Evolutionary conservation across 305 asterid species (phyloP).

Genomic region (Petunia hybrid): DNA sequence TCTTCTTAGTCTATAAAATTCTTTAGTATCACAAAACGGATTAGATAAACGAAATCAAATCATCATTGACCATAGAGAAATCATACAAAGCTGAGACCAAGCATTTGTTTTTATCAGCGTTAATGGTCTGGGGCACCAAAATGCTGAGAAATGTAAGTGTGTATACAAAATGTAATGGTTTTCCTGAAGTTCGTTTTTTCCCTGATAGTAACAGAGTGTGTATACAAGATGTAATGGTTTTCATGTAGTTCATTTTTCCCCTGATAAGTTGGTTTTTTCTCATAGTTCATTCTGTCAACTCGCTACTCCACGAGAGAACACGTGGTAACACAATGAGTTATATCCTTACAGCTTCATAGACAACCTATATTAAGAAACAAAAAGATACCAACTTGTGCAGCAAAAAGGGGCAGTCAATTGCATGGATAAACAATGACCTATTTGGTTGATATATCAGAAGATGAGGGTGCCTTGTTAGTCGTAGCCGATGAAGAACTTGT

Average conservation of each 20-base stretch:
- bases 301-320: background rate
- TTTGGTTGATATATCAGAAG: slow-evolving; percentile 42
- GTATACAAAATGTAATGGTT: too few relatives aligned
- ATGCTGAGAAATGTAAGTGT: background rate
- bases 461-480: slow-evolving; percentile 40
- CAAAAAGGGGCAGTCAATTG: background rate
- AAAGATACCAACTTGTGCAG: background rate
- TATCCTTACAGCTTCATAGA: background rate
- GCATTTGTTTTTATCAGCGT: background rate
- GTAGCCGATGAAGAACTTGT: slow-evolving; percentile 41
- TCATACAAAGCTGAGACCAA: background rate
- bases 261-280: background rate
- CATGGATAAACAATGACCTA: slow-evolving; percentile 21
- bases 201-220: too few relatives aligned
- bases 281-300: background rate
- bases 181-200: too few relatives aligned
- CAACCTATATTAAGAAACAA: background rate
- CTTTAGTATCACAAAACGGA: too few relatives aligned
- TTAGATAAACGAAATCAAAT: background rate
- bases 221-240: too few relatives aligned
- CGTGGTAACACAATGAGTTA: background rate
- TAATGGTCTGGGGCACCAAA: background rate
- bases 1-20: too few relatives aligned
- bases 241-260: too few relatives aligned
- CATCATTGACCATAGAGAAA: background rate